Conservation (phyloP, 192 early-diverging fungal genomes). For the Dissophora globulifera region DNA sequence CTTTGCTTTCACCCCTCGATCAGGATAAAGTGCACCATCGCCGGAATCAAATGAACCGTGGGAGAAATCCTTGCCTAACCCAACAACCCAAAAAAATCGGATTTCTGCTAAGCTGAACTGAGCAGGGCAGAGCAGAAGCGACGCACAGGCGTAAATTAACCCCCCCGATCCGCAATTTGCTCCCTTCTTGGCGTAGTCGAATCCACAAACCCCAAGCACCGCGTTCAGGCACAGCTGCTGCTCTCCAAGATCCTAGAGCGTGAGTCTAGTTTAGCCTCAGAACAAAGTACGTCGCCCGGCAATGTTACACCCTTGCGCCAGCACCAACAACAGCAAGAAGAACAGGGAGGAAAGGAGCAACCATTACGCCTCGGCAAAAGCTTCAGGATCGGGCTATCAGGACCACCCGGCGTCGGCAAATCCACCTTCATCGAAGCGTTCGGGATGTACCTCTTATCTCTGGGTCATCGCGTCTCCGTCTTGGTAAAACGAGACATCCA, state of each 20-base stretch:
- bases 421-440: constrained; percentile 89
- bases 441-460: constrained; percentile 74
- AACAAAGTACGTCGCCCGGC: constrained; percentile 23
- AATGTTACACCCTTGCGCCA: background rate
- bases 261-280: constrained; percentile 27
- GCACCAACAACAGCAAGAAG: too few relatives aligned
- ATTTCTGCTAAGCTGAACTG: too few relatives aligned
- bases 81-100: background rate
- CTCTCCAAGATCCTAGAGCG: constrained; percentile 65
- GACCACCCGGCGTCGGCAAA: constrained; percentile 86
- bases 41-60: constrained; percentile 3
- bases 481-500: too few relatives aligned
- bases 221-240: constrained; percentile 66
- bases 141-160: too few relatives aligned
- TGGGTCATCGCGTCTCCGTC: constrained; percentile 80
- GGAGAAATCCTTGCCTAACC: constrained; percentile 5
- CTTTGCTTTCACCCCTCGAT: too few relatives aligned
- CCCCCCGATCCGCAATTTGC: too few relatives aligned
- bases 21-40: background rate
- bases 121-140: too few relatives aligned
- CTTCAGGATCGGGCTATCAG: constrained; percentile 83
- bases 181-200: constrained; percentile 63
- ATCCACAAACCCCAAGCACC: constrained; percentile 74
- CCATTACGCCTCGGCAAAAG: constrained; percentile 52
- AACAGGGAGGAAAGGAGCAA: too few relatives aligned